Evolutionary conservation across 768 basidiomycete species (phyloP).

Genomic region (Hygrocybe punicea): DNA sequence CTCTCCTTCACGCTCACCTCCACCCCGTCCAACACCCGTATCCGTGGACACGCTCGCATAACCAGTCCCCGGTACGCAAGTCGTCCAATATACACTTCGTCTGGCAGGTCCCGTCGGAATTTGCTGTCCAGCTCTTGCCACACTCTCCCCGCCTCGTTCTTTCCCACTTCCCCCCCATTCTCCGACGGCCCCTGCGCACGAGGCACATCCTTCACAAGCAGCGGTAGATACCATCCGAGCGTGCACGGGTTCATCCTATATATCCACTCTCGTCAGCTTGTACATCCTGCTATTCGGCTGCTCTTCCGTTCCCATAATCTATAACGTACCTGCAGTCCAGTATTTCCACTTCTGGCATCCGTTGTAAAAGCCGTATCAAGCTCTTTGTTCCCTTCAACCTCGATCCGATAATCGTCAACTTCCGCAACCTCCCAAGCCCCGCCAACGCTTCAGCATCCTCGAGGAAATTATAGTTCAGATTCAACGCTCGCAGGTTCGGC

Average conservation of each 20-base stretch:
- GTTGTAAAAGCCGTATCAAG: conserved; percentile 66
- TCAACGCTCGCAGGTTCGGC: conserved; percentile 87
- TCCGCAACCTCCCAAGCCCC: conserved; percentile 72
- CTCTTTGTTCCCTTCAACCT: conserved; percentile 71
- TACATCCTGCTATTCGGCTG: not conserved
- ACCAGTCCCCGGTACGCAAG: conserved; percentile 86
- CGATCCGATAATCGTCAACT: conserved; percentile 83
- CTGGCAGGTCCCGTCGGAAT: conserved; percentile 87
- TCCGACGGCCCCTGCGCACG: conserved; percentile 66
- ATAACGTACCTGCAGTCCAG: conserved; percentile 74
- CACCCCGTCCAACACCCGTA: conserved; percentile 84
- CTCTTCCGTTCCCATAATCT: not conserved
- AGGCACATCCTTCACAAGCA: conserved; percentile 67
- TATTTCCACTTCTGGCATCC: conserved; percentile 80
- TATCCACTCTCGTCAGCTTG: not conserved
- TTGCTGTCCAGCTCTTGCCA: conserved; percentile 82
- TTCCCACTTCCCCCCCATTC: conserved; percentile 20
- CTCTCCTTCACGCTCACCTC: conserved; percentile 79
- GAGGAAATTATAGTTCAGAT: conserved; percentile 97
- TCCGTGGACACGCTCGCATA: conserved; percentile 65
- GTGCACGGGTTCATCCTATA: conserved; percentile 92
- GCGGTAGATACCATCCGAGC: conserved; percentile 90
- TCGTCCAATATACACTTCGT: conserved; percentile 81
- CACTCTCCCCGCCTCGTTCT: conserved; percentile 24
- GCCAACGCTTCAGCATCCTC: conserved; percentile 65